Evolutionary conservation across 2,329 filamentous ascomycete species (phyloP), one percentile per base, ranked within the genome.

Genomic region (Alternaria postmessia): DNA sequence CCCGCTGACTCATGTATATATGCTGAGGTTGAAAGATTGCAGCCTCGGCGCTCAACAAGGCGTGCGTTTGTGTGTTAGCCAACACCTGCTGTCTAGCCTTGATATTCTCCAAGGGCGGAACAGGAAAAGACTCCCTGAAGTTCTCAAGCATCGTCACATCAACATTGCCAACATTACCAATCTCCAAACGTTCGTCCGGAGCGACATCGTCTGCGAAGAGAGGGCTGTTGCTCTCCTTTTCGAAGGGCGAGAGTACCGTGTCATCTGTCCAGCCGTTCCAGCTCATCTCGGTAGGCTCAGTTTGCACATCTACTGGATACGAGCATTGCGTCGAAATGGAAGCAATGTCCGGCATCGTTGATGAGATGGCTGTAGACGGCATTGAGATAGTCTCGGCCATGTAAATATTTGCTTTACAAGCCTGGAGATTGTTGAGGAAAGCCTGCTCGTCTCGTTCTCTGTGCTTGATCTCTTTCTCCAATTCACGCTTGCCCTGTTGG

Each of bases 241-340:
- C 59, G 52, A 75, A 74, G 1, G 69, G 70, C 22, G 71, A 75
- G 5, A 65, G 48, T 12, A 26, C 48, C 14, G 64, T 61, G 7
- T 73, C 66, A 18, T 74, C 70, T 6, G 64, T 62, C 73, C 74
- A 78, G 11, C 72, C 70, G 36, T 72, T 70, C 75, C 74, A 77
- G 30, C 70, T 68, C 20, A 68, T 57, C 6, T 70, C 68, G 7
- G 64, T 72, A 3, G 57, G 52, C n/a, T 68, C 67, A 3, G 70
- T 65, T 7, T 49, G 30, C 46, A 38, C 20, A 32, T 63, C 67
- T 7, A 55, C 59, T 44, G 51, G 44, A 48, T 61, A 61, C 8
- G 70, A 67, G 44, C 46, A 64, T 46, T 51, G 38, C 18, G 61
- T 67, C 14, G 65, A 61, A 22, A 47, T 65, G 1, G 62, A 69